Percentiles rank a stretch among this genome's conserved stretches.
Evolutionary conservation across 306 rosid species (phyloP).

Genomic region (Prunus fruticosa): DNA sequence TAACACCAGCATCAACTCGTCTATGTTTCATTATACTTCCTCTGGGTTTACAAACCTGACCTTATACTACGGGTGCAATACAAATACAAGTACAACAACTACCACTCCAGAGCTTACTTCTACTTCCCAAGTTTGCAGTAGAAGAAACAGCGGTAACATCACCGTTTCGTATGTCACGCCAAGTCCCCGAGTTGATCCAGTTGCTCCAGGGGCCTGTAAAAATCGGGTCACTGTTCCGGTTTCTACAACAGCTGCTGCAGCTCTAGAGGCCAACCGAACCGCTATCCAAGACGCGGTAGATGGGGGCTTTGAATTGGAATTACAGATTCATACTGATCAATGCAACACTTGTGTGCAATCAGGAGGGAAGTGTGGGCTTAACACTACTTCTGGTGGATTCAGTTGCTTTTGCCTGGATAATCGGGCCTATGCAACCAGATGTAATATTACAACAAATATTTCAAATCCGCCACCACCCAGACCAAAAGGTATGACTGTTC

Average conservation of each 20-base stretch:
- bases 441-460: not conserved
- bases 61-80: conserved; percentile 6
- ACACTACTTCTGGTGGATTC: not conserved
- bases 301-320: not conserved
- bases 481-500: not conserved
- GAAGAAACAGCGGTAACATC: no score
- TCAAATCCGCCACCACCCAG: no score
- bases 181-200: no score
- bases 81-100: no score
- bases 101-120: no score
- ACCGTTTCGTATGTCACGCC: no score
- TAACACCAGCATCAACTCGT: not conserved
- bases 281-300: not conserved
- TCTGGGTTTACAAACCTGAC: not conserved
- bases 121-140: no score
- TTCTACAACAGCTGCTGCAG: not conserved
- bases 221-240: not conserved
- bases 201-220: rapidly evolving
- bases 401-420: not conserved
- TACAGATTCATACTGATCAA: not conserved
- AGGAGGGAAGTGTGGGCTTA: not conserved
- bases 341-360: not conserved
- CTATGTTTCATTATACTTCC: not conserved
- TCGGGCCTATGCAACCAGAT: not conserved
- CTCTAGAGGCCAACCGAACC: not conserved